Percentiles rank a stretch among this genome's conserved stretches.
Evolutionary conservation across 225 moss, liverwort and hornwort genomes (phyloP).

Genomic region (Lunularia cruciata): DNA sequence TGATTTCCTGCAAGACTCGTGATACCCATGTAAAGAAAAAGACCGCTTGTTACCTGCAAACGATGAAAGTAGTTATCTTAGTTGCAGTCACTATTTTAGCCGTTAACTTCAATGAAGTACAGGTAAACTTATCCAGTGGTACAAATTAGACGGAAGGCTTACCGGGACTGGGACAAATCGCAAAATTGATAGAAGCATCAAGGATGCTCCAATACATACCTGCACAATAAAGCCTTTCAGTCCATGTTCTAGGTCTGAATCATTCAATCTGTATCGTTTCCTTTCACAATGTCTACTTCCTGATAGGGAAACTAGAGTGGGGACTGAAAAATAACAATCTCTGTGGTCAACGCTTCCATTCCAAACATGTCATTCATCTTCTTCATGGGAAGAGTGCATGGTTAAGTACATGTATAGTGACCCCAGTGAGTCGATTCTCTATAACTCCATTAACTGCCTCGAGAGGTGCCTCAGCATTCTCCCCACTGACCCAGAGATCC

Average conservation of each 20-base stretch:
- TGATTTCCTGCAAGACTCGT: slow-evolving; percentile 67
- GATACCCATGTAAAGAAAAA: slow-evolving; percentile 71
- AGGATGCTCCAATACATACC: slow-evolving; percentile 63
- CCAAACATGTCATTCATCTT: not conserved
- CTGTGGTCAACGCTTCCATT: not conserved
- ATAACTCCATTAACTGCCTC: slow-evolving; percentile 41
- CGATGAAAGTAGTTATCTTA: no score
- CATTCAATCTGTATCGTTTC: no score
- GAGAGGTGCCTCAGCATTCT: slow-evolving; percentile 38
- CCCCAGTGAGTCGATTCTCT: slow-evolving; percentile 74
- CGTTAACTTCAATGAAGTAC: no score
- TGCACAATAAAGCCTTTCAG: slow-evolving; percentile 25
- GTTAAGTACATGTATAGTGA: slow-evolving; percentile 58
- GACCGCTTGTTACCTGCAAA: slow-evolving; percentile 67
- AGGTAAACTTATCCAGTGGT: no score
- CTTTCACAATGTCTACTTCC: no score
- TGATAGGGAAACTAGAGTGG: not conserved
- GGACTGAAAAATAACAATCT: not conserved
- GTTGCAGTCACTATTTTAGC: no score
- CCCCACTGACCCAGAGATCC: no score
- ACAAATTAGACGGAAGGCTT: slow-evolving; percentile 4
- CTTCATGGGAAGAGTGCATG: no score
- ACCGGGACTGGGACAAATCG: slow-evolving; percentile 73
- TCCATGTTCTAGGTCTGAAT: no score
- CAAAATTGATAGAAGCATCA: slow-evolving; percentile 58